Conservation (phyloP, 306 rosid genomes). For the Malus fusca region DNA sequence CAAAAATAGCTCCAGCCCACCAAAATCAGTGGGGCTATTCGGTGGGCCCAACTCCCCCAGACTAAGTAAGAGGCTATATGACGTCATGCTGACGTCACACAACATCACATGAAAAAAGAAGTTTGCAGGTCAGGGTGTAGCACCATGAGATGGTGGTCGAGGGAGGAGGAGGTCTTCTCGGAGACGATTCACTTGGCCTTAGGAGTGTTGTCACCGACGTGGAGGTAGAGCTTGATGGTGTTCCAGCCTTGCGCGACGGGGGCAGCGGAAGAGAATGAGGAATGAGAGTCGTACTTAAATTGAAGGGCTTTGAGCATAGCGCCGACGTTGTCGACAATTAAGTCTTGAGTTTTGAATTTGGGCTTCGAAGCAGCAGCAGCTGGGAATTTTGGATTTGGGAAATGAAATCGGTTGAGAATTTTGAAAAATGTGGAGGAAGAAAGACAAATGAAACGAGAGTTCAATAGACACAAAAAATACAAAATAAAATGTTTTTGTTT, state of each 20-base stretch:
- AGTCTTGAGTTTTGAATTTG: constrained; percentile 4
- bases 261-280: constrained; percentile 22
- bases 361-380: constrained; percentile 13
- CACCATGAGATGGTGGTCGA: too few relatives aligned
- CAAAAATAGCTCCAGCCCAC: too few relatives aligned
- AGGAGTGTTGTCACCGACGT: constrained; percentile 84
- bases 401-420: not conserved
- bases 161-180: constrained; percentile 44
- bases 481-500: too few relatives aligned
- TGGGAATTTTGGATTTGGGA: not conserved
- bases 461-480: too few relatives aligned
- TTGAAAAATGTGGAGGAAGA: not conserved
- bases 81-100: too few relatives aligned
- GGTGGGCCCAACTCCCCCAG: too few relatives aligned
- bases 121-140: too few relatives aligned
- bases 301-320: constrained; percentile 64
- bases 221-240: constrained; percentile 80
- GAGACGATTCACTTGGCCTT: constrained; percentile 79
- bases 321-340: constrained; percentile 53
- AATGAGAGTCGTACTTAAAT: constrained; percentile 51
- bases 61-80: too few relatives aligned
- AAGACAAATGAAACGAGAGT: too few relatives aligned
- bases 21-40: too few relatives aligned
- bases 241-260: constrained; percentile 36
- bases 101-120: too few relatives aligned